Base-by-base conservation (phyloP, 2,329 filamentous ascomycete species). In the Emericellopsis cladophorae region DNA sequence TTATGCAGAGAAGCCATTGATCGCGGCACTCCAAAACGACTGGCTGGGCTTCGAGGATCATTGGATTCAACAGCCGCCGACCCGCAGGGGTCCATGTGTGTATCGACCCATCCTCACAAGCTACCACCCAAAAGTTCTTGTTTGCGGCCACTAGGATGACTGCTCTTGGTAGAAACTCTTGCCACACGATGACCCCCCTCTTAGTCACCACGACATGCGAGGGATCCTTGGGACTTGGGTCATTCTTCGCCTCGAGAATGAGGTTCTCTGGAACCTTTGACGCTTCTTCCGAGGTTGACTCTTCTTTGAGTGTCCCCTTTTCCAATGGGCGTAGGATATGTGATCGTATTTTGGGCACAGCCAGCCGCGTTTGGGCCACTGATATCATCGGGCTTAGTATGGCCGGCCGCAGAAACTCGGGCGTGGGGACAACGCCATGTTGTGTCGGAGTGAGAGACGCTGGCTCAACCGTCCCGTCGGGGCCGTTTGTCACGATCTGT, bases 1-100 rank as follows among this genome's bases (percentile, higher is more conserved):
- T 90, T 47, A 98, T 83, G 54, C 84, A 90, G 39, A 98, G 70
- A 5, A 98, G 66, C 84, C 86, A 96, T 64, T 84, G 84, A 10
- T 84, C 85, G 42, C 89, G 78, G 52, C 84, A 90, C 57, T 96
- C 92, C 22, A 98, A 70, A 42, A 98, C 92, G 26, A 96, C 89
- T 1, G 92, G 86, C 52, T 96, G 89, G 2, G 90, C 81, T 62
- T 98, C 92, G 14, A 96, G 66, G 6, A 95, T 74, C 48, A 95
- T 72, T 5, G 89, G 80, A 52, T 86, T 95, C 42, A 94, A 68
- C 18, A 95, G 68, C 40, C 93, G 77, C 46, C 93, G 78, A 11
- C 92, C 92, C 12, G 89, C 87, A 2, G 90, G 87, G 2, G 89
- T 90, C 89, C 92, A 98, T 8, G 86, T 75, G 54, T 95, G 86